Base-by-base conservation (phyloP, 1,284 basidiomycete genomes). In the Anthracocystis panici-leucophaei region DNA sequence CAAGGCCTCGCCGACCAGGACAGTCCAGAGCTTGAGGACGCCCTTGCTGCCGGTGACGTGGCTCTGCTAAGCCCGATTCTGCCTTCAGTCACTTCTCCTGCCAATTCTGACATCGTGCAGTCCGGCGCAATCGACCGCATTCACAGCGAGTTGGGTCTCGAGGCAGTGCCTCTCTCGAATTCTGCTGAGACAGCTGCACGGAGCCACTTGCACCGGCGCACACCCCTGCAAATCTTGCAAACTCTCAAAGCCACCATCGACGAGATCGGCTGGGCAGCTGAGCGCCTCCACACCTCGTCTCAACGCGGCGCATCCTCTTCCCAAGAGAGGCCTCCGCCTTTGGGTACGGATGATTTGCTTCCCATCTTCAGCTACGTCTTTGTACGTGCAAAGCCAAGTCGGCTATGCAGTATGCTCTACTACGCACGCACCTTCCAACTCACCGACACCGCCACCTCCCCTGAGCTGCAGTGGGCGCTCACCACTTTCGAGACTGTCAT, bases 281-380 rank as follows among this genome's bases (percentile, higher is more conserved):
- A 69, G 21, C 65, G 67, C 2, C 0, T 59, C 8, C 53, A 61
- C n/a, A 35, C 49, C 9, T 35, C 53, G 38, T 53, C 61, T 18
- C 57, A 29, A 14, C 54, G 60, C 18, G 31, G 51, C 9, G 6
- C 21, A 14, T 45, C 53, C 10, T 46, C 51, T 21, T 14, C 31
- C 6, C 54, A 54, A 16, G 59, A 62, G 31, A 58, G 57, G 16
- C 56, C 65, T 12, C 55, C 62, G 9, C 57, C 59, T 7, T 38
- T 76, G 11, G 61, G 69, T 21, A 64, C 67, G 2, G 74, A 76
- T 40, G 74, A 76, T 40, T 45, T 76, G 21, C 48, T 76, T 25
- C 74, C 74, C 0, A 64, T 76, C 11, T 41, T 76, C 0, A 65
- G 69, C 49, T 76, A 65, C 50, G 61, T 76, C 21, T 58, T 76